Conservation (phyloP, 768 basidiomycete genomes). For the Lactarius hengduanensis region DNA sequence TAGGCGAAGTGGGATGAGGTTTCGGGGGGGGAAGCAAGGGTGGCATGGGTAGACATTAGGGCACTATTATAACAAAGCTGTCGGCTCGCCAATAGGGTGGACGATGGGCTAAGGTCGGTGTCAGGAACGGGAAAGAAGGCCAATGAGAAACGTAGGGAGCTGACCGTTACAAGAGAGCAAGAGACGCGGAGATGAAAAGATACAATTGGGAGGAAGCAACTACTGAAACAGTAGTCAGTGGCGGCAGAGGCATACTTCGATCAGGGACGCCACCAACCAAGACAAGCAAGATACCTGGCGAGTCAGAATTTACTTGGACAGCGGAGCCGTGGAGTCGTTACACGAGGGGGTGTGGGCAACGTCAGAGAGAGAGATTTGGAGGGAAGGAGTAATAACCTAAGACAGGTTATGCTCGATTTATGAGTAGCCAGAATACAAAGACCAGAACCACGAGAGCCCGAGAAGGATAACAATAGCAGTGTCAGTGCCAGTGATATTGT, state of each 20-base stretch:
- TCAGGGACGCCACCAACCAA: not conserved
- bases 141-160: not conserved
- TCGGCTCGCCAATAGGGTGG: not conserved
- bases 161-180: slow-evolving; percentile 2
- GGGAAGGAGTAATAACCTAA: not conserved
- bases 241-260: not conserved
- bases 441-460: not conserved
- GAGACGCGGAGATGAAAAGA: slow-evolving; percentile 9
- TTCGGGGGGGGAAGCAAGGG: not conserved
- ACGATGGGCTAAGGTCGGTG: not conserved
- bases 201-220: slow-evolving; percentile 12
- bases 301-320: not conserved
- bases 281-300: not conserved
- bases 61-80: slow-evolving; percentile 4
- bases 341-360: not conserved
- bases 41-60: slow-evolving; percentile 2
- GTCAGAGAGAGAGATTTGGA: not conserved
- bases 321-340: not conserved
- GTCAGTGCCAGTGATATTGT: not conserved
- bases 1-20: slow-evolving; percentile 26
- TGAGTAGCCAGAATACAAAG: not conserved
- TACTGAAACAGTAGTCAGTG: not conserved
- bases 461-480: not conserved
- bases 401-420: not conserved
- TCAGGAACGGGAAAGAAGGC: slow-evolving; percentile 3